phyloP scores from a whole-genome alignment of 371 early-diverging fungal species.

The Apophysomyces trapeziformis region DNA sequence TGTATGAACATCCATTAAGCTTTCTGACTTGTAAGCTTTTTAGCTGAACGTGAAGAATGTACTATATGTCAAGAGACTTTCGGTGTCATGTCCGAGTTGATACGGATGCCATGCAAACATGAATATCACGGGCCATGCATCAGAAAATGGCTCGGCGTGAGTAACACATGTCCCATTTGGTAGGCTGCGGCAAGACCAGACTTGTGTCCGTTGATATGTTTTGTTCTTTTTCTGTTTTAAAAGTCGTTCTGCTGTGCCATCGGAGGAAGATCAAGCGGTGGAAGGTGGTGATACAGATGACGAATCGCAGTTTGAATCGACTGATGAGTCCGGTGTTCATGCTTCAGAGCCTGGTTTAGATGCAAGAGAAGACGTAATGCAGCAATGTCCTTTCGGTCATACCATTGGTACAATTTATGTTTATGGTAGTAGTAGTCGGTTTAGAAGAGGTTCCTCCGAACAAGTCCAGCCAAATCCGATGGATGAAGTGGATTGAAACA shows the following conservation, averaged over 20 bases:
- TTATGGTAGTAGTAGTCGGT: neutral
- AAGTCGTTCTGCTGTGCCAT: neutral
- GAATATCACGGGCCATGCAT: conserved; percentile 3
- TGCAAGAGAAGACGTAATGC: neutral
- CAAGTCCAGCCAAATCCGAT: neutral
- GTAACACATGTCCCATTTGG: conserved; percentile 6
- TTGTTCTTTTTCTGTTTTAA: neutral
- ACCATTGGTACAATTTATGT: neutral
- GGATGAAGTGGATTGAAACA: neutral
- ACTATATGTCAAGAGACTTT: neutral
- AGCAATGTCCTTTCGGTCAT: neutral
- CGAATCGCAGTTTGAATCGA: neutral
- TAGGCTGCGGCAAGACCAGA: neutral
- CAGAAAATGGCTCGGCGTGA: conserved; percentile 4
- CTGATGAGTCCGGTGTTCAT: neutral
- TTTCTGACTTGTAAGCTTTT: neutral
- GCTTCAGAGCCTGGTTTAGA: neutral
- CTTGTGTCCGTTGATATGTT: conserved; percentile 4
- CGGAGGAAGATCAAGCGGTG: neutral
- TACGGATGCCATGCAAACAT: conserved; percentile 7
- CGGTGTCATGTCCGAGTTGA: neutral
- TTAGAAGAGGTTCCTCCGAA: neutral
- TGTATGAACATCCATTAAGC: no score
- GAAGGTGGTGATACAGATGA: conserved; percentile 4
- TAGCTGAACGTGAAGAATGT: neutral